Evolutionary conservation across 768 basidiomycete species (phyloP).

Genomic region (Xerocomellus chrysenteron): DNA sequence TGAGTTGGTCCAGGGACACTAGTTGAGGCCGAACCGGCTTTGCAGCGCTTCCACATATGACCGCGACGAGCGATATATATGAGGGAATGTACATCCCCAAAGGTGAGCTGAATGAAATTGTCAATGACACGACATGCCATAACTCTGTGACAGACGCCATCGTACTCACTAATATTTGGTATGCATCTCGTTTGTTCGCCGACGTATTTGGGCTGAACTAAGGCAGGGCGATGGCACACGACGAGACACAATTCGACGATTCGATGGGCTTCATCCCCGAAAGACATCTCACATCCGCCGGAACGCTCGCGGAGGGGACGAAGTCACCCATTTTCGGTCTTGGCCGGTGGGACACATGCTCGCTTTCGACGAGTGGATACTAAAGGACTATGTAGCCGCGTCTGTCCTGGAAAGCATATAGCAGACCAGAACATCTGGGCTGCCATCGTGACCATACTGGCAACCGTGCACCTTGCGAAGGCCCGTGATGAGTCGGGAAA

Average conservation of each 20-base stretch:
- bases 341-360: conserved; percentile 21
- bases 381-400: conserved; percentile 17
- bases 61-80: conserved; percentile 24
- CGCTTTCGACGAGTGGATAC: neutral
- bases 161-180: conserved; percentile 29
- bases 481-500: conserved; percentile 29
- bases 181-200: neutral
- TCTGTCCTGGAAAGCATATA: conserved; percentile 36
- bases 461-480: conserved; percentile 28
- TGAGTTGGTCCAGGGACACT: neutral
- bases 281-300: conserved; percentile 41
- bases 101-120: conserved; percentile 9
- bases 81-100: conserved; percentile 33
- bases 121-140: neutral
- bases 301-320: conserved; percentile 10
- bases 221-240: conserved; percentile 47
- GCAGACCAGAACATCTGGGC: conserved; percentile 36
- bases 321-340: conserved; percentile 19
- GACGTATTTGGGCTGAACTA: neutral
- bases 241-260: conserved; percentile 50
- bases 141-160: conserved; percentile 11
- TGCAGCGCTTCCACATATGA: conserved; percentile 25
- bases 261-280: conserved; percentile 55
- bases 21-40: neutral
- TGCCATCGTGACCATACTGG: conserved; percentile 31